Conservation (phyloP, 2,329 filamentous ascomycete genomes). For the Xylariaceae sp. region DNA sequence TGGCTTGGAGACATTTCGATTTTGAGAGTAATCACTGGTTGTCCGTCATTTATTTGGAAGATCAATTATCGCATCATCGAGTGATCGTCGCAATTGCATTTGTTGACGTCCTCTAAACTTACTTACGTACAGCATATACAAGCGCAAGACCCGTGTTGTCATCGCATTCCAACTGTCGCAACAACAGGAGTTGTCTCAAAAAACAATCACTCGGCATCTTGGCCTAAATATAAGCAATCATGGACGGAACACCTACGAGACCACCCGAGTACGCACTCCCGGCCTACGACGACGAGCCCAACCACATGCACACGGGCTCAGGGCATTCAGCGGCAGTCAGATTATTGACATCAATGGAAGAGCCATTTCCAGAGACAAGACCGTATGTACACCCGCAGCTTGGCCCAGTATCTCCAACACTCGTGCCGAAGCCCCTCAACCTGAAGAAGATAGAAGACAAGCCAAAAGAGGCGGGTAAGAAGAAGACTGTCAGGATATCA, state of each 20-base stretch:
- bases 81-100: slow-evolving; percentile 8
- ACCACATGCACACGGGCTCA: slow-evolving; percentile 52
- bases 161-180: slow-evolving; percentile 25
- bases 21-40: neutral
- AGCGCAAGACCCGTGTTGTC: slow-evolving; percentile 3
- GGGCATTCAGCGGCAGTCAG: slow-evolving; percentile 60
- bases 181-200: slow-evolving; percentile 15
- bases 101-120: neutral
- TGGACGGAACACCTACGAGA: slow-evolving; percentile 59
- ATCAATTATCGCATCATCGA: neutral
- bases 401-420: slow-evolving; percentile 31
- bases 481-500: slow-evolving; percentile 37
- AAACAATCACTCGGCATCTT: neutral
- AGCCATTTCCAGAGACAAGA: slow-evolving; percentile 52
- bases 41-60: neutral
- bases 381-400: slow-evolving; percentile 60
- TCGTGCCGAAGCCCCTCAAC: slow-evolving; percentile 37
- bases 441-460: slow-evolving; percentile 30
- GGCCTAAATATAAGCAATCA: slow-evolving; percentile 37
- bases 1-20: neutral
- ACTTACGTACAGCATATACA: slow-evolving; percentile 1
- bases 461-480: slow-evolving; percentile 20
- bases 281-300: slow-evolving; percentile 62
- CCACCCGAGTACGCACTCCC: slow-evolving; percentile 66
- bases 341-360: slow-evolving; percentile 68